These are phyloP conservation scores for Hyphopichia fennica DNA, from an alignment of 1,139 yeast species.

Conservation along the genomic window DNA sequence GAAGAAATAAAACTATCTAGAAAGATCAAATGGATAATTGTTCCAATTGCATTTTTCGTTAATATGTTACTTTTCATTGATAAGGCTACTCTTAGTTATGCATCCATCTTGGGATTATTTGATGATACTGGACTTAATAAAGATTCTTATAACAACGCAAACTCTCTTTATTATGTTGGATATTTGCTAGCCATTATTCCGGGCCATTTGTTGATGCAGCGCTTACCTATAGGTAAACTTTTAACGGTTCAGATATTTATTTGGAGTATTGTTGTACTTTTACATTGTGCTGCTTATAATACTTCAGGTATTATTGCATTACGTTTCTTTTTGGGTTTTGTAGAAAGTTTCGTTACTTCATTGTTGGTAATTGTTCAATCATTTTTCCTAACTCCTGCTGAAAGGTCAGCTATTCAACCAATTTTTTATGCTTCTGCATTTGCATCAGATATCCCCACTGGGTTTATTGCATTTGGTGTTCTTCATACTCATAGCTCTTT, in stretches of 20 bases:
- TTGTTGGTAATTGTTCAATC: slow-evolving; percentile 32
- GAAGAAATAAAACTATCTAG: slow-evolving; percentile 27
- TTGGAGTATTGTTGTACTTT: slow-evolving; percentile 30
- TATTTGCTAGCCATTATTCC: slow-evolving; percentile 34
- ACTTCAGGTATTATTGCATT: slow-evolving; percentile 36
- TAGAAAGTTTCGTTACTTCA: slow-evolving; percentile 39
- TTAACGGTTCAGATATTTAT: slow-evolving; percentile 23
- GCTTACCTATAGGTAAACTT: slow-evolving; percentile 28
- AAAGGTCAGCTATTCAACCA: slow-evolving; percentile 37
- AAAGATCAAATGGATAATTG: slow-evolving; percentile 28
- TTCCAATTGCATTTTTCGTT: slow-evolving; percentile 27
- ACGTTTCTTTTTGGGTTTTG: slow-evolving; percentile 43
- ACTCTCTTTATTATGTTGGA: slow-evolving; percentile 37
- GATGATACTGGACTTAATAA: slow-evolving; percentile 34
- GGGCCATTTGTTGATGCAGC: slow-evolving; percentile 28
- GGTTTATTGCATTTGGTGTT: slow-evolving; percentile 41
- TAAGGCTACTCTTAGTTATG: slow-evolving; percentile 41
- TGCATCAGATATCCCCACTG: slow-evolving; percentile 38
- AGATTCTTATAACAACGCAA: slow-evolving; percentile 29
- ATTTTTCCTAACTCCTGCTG: slow-evolving; percentile 36
- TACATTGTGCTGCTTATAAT: slow-evolving; percentile 33
- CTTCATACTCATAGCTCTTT: slow-evolving; percentile 19
- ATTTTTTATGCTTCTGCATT: slow-evolving; percentile 40
- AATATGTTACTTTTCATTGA: slow-evolving; percentile 40
- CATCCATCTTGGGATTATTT: slow-evolving; percentile 38